A percentile compares a stretch with the other conserved stretches of the same genome.
Conservation (phyloP, 805 yeast species). For the Candida vaughaniae region DNA sequence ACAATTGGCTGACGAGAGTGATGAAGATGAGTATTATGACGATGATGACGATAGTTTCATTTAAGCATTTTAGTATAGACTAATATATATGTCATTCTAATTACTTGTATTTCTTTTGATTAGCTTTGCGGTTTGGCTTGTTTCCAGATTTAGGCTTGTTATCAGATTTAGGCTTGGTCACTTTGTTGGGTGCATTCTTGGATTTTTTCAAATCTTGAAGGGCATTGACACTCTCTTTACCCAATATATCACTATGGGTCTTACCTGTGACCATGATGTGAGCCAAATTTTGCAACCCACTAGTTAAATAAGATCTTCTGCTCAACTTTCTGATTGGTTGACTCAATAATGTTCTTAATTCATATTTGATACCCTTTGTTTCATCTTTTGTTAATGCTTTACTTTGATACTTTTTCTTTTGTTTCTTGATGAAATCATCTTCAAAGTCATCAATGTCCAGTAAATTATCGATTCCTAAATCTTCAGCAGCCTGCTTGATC, state of each 20-base stretch:
- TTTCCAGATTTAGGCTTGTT: constrained; percentile 5
- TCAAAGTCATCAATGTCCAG: constrained; percentile 61
- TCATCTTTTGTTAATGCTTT: constrained; percentile 49
- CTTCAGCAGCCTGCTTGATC: constrained; percentile 90
- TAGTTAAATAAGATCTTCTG: constrained; percentile 73
- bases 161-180: constrained; percentile 1
- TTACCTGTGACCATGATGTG: constrained; percentile 68
- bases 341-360: constrained; percentile 52
- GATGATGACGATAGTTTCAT: constrained; percentile 53
- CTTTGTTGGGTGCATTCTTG: constrained; percentile 10
- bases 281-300: constrained; percentile 76
- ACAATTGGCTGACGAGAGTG: constrained; percentile 84
- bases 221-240: constrained; percentile 68
- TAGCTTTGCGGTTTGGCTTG: too few species aligned
- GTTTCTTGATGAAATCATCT: constrained; percentile 64
- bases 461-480: constrained; percentile 75
- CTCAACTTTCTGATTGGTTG: constrained; percentile 59
- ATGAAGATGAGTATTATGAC: constrained; percentile 81
- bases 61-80: too few species aligned
- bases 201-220: constrained; percentile 48
- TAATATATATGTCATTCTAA: background rate
- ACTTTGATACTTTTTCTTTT: constrained; percentile 48
- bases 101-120: background rate
- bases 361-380: constrained; percentile 43
- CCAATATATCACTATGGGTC: constrained; percentile 67